Evolutionary conservation across 2,329 filamentous ascomycete genomes (phyloP).

Genomic region (Orbilia blumenaviensis): DNA sequence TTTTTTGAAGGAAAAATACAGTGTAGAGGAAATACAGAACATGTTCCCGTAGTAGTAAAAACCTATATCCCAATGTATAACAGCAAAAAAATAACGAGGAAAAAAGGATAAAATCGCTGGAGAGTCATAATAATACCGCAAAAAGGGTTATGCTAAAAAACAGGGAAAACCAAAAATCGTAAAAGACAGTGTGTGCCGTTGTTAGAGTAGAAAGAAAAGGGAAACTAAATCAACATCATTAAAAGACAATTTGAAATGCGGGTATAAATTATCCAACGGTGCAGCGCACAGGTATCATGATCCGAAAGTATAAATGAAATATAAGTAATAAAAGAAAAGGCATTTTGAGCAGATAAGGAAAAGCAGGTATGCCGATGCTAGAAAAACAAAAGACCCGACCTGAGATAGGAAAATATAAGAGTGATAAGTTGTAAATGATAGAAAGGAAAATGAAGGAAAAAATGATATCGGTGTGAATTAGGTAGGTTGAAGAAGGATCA

Average conservation of each 20-base stretch:
- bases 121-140: constrained; percentile 1
- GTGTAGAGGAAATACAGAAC: neutral
- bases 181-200: neutral
- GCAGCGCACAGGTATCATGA: constrained; percentile 54
- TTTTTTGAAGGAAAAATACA: neutral
- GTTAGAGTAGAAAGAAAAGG: constrained; percentile 2
- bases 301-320: neutral
- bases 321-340: neutral
- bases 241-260: constrained; percentile 21
- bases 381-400: constrained; percentile 5
- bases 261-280: constrained; percentile 44
- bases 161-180: neutral
- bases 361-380: constrained; percentile 21
- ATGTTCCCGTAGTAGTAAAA: neutral
- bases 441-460: neutral
- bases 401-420: neutral
- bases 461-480: neutral
- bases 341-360: neutral
- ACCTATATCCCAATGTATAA: neutral
- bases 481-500: constrained; percentile 8
- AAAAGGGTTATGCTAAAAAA: neutral
- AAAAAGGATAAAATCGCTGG: constrained; percentile 1
- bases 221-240: constrained; percentile 22
- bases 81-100: neutral
- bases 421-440: neutral